Base-by-base conservation (phyloP, 1,284 basidiomycete genomes). In the Stygiomarasmius scandens region DNA sequence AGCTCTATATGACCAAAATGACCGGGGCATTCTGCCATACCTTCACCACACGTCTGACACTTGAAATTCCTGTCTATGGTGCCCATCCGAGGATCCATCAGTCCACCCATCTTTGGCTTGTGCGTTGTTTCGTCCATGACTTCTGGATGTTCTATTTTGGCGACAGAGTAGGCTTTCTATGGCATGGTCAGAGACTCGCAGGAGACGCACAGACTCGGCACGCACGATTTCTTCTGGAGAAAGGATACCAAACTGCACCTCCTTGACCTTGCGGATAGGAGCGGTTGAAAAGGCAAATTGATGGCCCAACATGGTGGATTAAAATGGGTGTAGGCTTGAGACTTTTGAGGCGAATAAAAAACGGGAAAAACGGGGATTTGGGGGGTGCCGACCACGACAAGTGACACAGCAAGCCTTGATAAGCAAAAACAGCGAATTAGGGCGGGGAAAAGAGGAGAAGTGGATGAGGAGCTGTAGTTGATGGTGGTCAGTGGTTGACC, bases 41-140 rank as follows among this genome's bases (percentile, higher is more conserved):
- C 96, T 83, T 98, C 95, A 68, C 95, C 95, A 76, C 97, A 99
- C 24, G 97, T 99, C 79, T 98, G 95, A 73, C 97, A 99, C 81
- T 99, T 99, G 81, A 97, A 98, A 76, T 98, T 98, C 64, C 97
- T 86, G 80, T 99, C 96, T 73, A 98, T 98, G 49, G 93, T 99
- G 49, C 97, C 97, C 89, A 99, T 94, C 59, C 95, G 88, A 54
- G 96, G 95, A 78, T 99, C 97, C 86, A 97, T 97, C 66, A 99
- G 82, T 61, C 97, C 97, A 59, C 93, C 95, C 58, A 87, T 82
- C 79, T 95, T 96, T 53, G 90, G 92, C 72, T 89, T 92, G 71
- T 87, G 90, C 1, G 88, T 92, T 32, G 86, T 79, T 74, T 99
- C 97, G 71, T 99, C 97, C 87, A 96, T 95, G 61, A 98, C 95